Percentiles rank a stretch among this genome's conserved stretches.
These are phyloP conservation scores for Citrus medica DNA, from an alignment of 345 rosid species.

Conservation along the genomic window DNA sequence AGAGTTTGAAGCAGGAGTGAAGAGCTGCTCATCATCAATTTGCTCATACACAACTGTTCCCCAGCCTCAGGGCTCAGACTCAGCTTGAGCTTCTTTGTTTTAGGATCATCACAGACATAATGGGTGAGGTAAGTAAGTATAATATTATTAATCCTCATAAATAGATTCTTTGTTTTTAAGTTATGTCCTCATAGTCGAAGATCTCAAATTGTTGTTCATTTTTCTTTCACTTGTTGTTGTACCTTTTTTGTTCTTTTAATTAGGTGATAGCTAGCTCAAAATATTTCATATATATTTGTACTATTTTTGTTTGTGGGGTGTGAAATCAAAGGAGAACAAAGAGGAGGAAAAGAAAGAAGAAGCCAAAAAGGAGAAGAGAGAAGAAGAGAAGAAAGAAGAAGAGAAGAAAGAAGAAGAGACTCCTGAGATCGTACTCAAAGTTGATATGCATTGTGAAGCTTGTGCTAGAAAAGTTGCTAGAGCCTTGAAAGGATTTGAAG, in stretches of 20 bases:
- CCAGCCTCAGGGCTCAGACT: no score
- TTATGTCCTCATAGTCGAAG: no score
- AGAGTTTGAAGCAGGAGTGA: neutral
- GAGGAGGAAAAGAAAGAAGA: conserved; percentile 16
- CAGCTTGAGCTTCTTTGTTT: neutral
- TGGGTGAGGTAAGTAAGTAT: no score
- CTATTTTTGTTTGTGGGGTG: neutral
- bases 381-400: conserved; percentile 30
- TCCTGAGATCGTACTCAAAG: conserved; percentile 64
- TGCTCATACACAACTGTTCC: no score
- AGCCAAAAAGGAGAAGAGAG: conserved; percentile 17
- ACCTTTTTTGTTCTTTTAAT: no score
- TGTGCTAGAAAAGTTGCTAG: conserved; percentile 68
- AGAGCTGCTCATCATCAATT: neutral
- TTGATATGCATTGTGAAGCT: conserved; percentile 82
- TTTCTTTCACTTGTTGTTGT: no score
- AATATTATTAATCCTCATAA: no score
- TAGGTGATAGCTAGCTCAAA: no score
- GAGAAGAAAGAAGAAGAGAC: conserved; percentile 34
- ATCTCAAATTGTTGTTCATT: no score
- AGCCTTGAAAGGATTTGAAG: conserved; percentile 64
- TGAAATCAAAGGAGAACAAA: conserved; percentile 15
- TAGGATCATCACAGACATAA: no score
- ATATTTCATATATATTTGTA: no score
- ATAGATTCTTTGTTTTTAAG: no score